These are phyloP conservation scores for Colletotrichum karsti DNA, from an alignment of 2,329 filamentous ascomycete species.

Conservation along the genomic window DNA sequence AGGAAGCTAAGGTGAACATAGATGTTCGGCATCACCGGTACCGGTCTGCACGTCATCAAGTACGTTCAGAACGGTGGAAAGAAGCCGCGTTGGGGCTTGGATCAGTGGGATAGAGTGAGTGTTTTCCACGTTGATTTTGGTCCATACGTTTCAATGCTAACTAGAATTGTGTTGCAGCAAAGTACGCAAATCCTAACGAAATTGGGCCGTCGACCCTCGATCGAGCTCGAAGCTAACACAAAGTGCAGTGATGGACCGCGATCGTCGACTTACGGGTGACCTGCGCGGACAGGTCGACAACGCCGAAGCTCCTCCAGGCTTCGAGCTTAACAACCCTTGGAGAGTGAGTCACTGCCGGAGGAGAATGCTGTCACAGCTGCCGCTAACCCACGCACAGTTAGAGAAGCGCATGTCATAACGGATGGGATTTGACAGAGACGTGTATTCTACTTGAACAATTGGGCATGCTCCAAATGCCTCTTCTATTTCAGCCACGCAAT, in stretches of 20 bases:
- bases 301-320: conserved; percentile 64
- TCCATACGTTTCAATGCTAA: conserved; percentile 35
- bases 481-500: background rate
- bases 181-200: conserved; percentile 50
- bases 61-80: conserved; percentile 69
- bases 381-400: conserved; percentile 47
- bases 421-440: background rate
- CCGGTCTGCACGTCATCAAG: conserved; percentile 64
- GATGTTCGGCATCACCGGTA: conserved; percentile 72
- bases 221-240: conserved; percentile 9
- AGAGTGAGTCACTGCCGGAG: conserved; percentile 54
- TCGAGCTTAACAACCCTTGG: conserved; percentile 71
- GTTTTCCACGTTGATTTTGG: background rate
- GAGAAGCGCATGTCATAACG: conserved; percentile 61
- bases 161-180: conserved; percentile 53
- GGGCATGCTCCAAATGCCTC: background rate
- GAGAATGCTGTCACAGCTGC: background rate
- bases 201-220: background rate
- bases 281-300: conserved; percentile 67
- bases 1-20: conserved; percentile 42
- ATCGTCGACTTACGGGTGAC: conserved; percentile 67
- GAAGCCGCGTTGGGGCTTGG: conserved; percentile 66
- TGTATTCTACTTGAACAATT: conserved; percentile 6
- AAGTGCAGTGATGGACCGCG: conserved; percentile 70
- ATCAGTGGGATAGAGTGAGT: conserved; percentile 70